These are phyloP conservation scores for Albatrellus ellisii DNA, from an alignment of 768 basidiomycete genomes.

Conservation along the genomic window DNA sequence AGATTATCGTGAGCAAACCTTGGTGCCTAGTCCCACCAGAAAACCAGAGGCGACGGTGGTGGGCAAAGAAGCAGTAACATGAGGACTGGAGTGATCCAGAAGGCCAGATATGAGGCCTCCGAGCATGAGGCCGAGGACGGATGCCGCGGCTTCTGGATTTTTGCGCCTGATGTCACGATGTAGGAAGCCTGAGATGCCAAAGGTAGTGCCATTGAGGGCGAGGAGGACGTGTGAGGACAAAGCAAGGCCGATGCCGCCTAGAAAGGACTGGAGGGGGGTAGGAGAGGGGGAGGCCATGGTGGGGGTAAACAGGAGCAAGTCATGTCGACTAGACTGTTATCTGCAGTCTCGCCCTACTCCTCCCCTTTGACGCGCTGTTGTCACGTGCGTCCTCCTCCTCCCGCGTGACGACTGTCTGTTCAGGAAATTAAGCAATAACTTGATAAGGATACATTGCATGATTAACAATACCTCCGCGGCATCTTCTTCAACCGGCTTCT, in stretches of 20 bases:
- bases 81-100: slow-evolving; percentile 26
- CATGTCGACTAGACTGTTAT: too few species aligned
- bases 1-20: slow-evolving; percentile 1
- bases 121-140: slow-evolving; percentile 32
- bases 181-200: slow-evolving; percentile 51
- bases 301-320: too few species aligned
- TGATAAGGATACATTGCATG: too few species aligned
- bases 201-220: slow-evolving; percentile 39
- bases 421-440: too few species aligned
- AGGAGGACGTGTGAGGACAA: slow-evolving; percentile 38
- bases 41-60: slow-evolving; percentile 34
- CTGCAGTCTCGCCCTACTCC: too few species aligned
- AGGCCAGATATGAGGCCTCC: slow-evolving; percentile 33
- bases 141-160: slow-evolving; percentile 27
- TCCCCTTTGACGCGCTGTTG: too few species aligned
- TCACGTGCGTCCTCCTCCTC: too few species aligned
- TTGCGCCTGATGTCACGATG: slow-evolving; percentile 35
- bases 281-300: neutral
- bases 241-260: slow-evolving; percentile 41
- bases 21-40: slow-evolving; percentile 45
- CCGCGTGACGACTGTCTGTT: too few species aligned
- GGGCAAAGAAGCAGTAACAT: slow-evolving; percentile 13
- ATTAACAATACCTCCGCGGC: too few species aligned
- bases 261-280: slow-evolving; percentile 34
- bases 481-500: too few species aligned